Evolutionary conservation across 805 yeast species (phyloP).

Genomic region (Tetrapisispora nanseiensis): DNA sequence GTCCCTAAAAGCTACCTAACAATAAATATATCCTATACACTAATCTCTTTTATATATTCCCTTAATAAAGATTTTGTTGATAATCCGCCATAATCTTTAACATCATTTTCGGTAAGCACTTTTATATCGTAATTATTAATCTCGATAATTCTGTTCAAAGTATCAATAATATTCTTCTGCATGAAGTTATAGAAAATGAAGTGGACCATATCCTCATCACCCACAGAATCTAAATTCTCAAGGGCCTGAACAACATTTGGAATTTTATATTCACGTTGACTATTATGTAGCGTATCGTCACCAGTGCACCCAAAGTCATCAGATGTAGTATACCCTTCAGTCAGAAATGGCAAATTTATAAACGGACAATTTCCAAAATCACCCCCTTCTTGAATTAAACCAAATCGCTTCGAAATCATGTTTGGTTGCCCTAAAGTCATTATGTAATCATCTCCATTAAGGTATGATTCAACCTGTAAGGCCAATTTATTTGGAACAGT

Average conservation of each 20-base stretch:
- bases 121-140: constrained; percentile 13
- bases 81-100: constrained; percentile 31
- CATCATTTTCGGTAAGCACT: constrained; percentile 30
- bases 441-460: constrained; percentile 39
- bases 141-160: constrained; percentile 27
- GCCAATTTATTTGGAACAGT: constrained; percentile 54
- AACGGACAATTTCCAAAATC: constrained; percentile 16
- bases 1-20: not conserved
- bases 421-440: not conserved
- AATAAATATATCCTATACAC: not conserved
- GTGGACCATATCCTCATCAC: constrained; percentile 38
- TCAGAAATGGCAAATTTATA: constrained; percentile 20
- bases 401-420: not conserved
- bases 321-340: constrained; percentile 68
- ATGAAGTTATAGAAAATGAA: constrained; percentile 76
- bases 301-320: constrained; percentile 86
- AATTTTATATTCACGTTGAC: constrained; percentile 47
- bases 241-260: constrained; percentile 69
- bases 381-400: not conserved
- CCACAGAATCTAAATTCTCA: constrained; percentile 6
- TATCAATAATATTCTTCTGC: constrained; percentile 39
- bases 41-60: constrained; percentile 19
- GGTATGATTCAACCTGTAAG: constrained; percentile 37
- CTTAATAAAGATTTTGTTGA: constrained; percentile 39
- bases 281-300: constrained; percentile 67